Percentiles rank a stretch among this genome's conserved stretches.
phyloP scores from a whole-genome alignment of 2,329 filamentous ascomycete species.

The Nigrograna mackinnonii region DNA sequence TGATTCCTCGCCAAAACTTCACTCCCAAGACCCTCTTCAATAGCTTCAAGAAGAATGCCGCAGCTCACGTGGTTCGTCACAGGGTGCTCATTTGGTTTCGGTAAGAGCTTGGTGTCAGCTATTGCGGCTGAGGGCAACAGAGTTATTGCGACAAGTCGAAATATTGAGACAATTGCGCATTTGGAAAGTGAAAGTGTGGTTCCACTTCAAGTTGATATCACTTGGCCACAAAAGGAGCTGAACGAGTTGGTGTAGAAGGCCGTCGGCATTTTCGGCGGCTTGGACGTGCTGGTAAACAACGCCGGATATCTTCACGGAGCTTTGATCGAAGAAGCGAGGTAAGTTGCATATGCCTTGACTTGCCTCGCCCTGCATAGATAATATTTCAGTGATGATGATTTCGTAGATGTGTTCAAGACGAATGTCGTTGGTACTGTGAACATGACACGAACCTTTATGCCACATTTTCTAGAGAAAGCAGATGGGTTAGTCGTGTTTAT shows the following conservation, averaged over 20 bases:
- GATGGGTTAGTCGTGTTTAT: conserved; percentile 45
- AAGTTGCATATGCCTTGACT: conserved; percentile 3
- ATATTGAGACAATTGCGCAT: conserved; percentile 41
- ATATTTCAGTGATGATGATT: background rate
- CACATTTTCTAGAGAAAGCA: conserved; percentile 39
- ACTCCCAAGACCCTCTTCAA: no score
- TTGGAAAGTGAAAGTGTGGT: conserved; percentile 50
- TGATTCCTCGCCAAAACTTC: no score
- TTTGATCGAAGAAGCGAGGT: conserved; percentile 17
- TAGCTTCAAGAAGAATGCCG: no score
- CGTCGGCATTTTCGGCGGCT: conserved; percentile 20
- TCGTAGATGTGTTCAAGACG: conserved; percentile 29
- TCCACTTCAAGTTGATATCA: conserved; percentile 53
- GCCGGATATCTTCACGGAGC: conserved; percentile 20
- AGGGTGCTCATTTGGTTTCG: conserved; percentile 57
- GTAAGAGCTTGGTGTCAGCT: conserved; percentile 47
- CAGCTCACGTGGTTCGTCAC: conserved; percentile 54
- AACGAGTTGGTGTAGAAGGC: conserved; percentile 37
- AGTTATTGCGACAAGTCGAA: conserved; percentile 56
- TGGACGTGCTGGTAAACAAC: conserved; percentile 30
- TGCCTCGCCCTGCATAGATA: background rate
- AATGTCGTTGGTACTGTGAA: conserved; percentile 49
- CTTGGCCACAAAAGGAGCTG: conserved; percentile 41
- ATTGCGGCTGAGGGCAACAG: conserved; percentile 53
- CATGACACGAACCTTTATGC: conserved; percentile 39